Evolutionary conservation across 306 rosid genomes (phyloP).

Genomic region (Heteromeles arbutifolia): DNA sequence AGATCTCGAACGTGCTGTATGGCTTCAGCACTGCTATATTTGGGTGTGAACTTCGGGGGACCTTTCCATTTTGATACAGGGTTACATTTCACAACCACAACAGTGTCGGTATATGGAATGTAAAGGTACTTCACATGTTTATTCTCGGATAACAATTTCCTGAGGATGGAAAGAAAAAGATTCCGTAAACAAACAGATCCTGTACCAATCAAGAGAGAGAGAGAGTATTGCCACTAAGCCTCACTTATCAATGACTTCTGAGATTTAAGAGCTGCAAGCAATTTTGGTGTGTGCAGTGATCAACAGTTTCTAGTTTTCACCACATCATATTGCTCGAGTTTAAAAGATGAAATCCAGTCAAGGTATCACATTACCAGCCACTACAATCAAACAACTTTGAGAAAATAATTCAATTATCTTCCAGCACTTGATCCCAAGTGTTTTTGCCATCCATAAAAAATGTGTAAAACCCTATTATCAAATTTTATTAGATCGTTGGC

Average conservation of each 20-base stretch:
- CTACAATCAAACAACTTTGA: not conserved
- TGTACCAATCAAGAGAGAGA: not conserved
- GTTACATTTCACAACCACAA: conserved; percentile 87
- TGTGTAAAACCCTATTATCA: not conserved
- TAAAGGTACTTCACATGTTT: conserved; percentile 89
- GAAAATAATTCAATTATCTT: not conserved
- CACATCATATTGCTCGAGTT: not conserved
- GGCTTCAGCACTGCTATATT: conserved; percentile 70
- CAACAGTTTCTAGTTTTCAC: not conserved
- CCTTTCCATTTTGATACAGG: conserved; percentile 91
- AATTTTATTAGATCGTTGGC: not conserved
- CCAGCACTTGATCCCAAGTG: not conserved
- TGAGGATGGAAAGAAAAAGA: conserved; percentile 9
- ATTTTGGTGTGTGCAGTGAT: not conserved
- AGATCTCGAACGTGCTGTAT: conserved; percentile 70
- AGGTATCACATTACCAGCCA: not conserved
- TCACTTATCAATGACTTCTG: not conserved
- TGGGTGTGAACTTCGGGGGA: conserved; percentile 80
- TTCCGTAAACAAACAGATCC: not conserved
- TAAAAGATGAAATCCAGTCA: no score
- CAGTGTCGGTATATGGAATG: conserved; percentile 70
- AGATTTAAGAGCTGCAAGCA: not conserved
- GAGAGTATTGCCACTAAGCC: not conserved
- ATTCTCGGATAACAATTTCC: conserved; percentile 76
- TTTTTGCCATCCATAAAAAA: not conserved